Percentiles rank a stretch among this genome's conserved stretches.
Evolutionary conservation across 31 red algal species (phyloP).

Genomic region (Pterothamnion heteromorphum): DNA sequence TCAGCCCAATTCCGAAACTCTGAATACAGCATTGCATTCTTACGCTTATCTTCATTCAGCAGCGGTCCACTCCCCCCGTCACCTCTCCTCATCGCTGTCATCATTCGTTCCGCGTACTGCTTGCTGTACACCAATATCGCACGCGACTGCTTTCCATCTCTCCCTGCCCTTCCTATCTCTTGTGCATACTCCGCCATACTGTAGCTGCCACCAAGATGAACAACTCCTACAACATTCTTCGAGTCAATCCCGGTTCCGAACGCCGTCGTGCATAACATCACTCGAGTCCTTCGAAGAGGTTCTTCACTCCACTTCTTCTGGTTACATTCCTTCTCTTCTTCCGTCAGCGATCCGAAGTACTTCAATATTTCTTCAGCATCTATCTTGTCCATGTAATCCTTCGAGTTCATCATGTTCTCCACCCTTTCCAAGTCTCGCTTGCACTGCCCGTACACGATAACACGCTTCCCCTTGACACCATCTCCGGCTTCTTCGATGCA

Average conservation of each 20-base stretch:
- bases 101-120: background rate
- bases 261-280: slow-evolving; percentile 26
- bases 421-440: background rate
- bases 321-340: too few relatives aligned
- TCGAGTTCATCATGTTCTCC: background rate
- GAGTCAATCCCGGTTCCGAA: slow-evolving; percentile 34
- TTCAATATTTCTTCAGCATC: too few relatives aligned
- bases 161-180: background rate
- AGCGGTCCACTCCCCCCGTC: too few relatives aligned
- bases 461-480: background rate
- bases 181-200: slow-evolving; percentile 12
- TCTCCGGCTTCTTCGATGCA: background rate
- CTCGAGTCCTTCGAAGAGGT: background rate
- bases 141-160: slow-evolving; percentile 2
- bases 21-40: too few relatives aligned
- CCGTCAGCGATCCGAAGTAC: too few relatives aligned
- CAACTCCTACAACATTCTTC: background rate
- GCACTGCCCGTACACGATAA: background rate
- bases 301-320: too few relatives aligned
- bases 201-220: background rate
- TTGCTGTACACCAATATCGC: background rate
- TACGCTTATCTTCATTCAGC: too few relatives aligned
- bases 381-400: too few relatives aligned
- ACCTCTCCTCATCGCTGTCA: too few relatives aligned
- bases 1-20: background rate